Percentiles rank a stretch among this genome's conserved stretches.
phyloP scores from a whole-genome alignment of 495 filamentous ascomycete genomes.

The Tuber magnatum region DNA sequence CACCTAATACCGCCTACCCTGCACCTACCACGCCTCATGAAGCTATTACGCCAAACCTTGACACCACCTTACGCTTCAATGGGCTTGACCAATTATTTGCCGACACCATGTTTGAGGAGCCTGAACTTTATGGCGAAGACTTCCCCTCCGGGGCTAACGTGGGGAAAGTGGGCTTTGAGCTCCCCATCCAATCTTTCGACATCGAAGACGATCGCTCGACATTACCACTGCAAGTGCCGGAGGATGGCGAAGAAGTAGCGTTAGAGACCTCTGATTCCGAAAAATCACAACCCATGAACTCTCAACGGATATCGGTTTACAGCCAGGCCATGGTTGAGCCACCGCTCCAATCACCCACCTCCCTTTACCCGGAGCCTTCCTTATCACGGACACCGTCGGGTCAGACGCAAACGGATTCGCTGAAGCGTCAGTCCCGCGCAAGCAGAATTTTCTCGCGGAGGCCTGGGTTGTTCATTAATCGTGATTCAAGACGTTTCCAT shows the following conservation, averaged over 20 bases:
- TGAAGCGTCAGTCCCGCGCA: conserved; percentile 23
- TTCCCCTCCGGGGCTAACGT: conserved; percentile 17
- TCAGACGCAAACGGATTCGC: conserved; percentile 5
- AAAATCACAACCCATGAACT: conserved; percentile 21
- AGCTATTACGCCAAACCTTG: conserved; percentile 30
- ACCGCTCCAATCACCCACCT: conserved; percentile 27
- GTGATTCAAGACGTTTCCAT: conserved; percentile 19
- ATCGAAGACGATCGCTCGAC: conserved; percentile 16
- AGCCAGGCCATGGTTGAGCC: conserved; percentile 28
- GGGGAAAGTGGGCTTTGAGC: conserved; percentile 23
- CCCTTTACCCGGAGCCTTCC: conserved; percentile 35
- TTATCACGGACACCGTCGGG: conserved; percentile 28
- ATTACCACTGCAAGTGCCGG: conserved; percentile 18
- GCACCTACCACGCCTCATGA: conserved; percentile 28
- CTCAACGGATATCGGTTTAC: conserved; percentile 17
- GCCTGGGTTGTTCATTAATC: conserved; percentile 8
- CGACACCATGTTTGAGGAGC: conserved; percentile 32
- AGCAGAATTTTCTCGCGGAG: conserved; percentile 26
- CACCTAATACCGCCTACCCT: conserved; percentile 16
- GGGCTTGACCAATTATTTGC: conserved; percentile 32
- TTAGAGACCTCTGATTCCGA: conserved; percentile 7
- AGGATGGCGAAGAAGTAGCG: conserved; percentile 1
- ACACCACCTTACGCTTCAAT: conserved; percentile 30
- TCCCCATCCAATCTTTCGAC: conserved; percentile 29
- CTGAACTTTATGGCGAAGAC: conserved; percentile 28